Conservation (phyloP, 179 eudicot species). For the Beta corolliflora region DNA sequence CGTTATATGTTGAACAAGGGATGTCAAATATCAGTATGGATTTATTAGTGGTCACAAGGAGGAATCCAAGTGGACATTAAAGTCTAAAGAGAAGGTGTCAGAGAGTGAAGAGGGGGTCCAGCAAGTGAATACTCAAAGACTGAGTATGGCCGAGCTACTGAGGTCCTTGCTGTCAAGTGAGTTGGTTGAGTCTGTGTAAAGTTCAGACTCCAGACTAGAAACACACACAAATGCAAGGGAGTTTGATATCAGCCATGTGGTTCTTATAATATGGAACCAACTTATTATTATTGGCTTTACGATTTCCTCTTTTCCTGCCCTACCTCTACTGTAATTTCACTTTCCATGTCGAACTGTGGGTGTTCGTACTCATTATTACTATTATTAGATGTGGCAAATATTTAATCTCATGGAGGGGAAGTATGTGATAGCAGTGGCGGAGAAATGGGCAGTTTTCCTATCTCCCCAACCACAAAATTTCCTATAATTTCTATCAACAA, state of each 20-base stretch:
- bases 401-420: no score
- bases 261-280: not conserved
- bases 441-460: no score
- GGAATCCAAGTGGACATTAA: no score
- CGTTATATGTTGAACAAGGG: no score
- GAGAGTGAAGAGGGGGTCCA: not conserved
- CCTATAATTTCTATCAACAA: no score
- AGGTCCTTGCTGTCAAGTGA: slow-evolving; percentile 8
- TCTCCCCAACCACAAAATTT: no score
- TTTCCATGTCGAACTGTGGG: not conserved
- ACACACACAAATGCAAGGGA: not conserved
- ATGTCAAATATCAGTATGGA: no score
- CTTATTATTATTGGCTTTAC: not conserved
- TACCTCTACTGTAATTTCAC: not conserved
- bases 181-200: not conserved
- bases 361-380: no score
- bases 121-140: not conserved
- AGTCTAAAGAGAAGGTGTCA: not conserved
- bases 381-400: no score
- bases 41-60: no score
- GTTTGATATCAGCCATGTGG: slow-evolving; percentile 16
- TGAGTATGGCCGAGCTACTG: slow-evolving; percentile 1
- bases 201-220: slow-evolving; percentile 10
- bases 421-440: no score
- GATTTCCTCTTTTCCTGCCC: not conserved